Evolutionary conservation across 1,284 basidiomycete species (phyloP).

Genomic region (Fomitopsis betulina): DNA sequence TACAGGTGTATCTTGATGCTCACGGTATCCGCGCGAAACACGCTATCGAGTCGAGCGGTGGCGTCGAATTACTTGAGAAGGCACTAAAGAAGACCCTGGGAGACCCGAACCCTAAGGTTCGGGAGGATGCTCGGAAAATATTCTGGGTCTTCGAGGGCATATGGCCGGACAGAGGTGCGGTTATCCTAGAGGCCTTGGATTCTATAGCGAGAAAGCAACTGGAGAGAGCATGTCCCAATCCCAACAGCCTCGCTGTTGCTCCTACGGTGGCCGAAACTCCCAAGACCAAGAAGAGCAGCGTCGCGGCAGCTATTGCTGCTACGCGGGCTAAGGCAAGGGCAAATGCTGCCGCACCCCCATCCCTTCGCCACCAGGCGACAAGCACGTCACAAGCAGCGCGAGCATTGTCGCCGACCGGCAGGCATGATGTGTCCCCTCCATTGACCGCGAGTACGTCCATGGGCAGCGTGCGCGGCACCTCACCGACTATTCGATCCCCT

Average conservation of each 20-base stretch:
- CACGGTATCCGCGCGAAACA: constrained; percentile 63
- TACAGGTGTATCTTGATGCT: constrained; percentile 69
- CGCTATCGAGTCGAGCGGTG: constrained; percentile 62
- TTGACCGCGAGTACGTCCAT: constrained; percentile 29
- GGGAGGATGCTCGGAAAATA: constrained; percentile 65
- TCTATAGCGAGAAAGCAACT: constrained; percentile 73
- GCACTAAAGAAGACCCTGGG: constrained; percentile 66
- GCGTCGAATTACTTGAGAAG: constrained; percentile 69
- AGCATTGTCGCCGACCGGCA: constrained; percentile 38
- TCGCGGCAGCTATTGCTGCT: constrained; percentile 79
- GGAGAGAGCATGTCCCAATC: constrained; percentile 76
- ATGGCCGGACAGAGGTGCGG: constrained; percentile 68
- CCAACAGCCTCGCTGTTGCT: constrained; percentile 35
- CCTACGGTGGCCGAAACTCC: constrained; percentile 47
- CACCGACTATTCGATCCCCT: constrained; percentile 39
- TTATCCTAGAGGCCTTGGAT: constrained; percentile 72
- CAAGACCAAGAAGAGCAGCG: constrained; percentile 63
- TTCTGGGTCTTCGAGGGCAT: constrained; percentile 82
- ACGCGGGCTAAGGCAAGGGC: constrained; percentile 79
- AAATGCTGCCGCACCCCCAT: constrained; percentile 75
- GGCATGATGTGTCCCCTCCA: constrained; percentile 41
- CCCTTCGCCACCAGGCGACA: constrained; percentile 73
- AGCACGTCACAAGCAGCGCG: constrained; percentile 50
- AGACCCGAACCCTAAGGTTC: constrained; percentile 80
- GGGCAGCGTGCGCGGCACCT: constrained; percentile 26